phyloP scores from a whole-genome alignment of 2,329 filamentous ascomycete genomes.

The Monilinia aucupariae region DNA sequence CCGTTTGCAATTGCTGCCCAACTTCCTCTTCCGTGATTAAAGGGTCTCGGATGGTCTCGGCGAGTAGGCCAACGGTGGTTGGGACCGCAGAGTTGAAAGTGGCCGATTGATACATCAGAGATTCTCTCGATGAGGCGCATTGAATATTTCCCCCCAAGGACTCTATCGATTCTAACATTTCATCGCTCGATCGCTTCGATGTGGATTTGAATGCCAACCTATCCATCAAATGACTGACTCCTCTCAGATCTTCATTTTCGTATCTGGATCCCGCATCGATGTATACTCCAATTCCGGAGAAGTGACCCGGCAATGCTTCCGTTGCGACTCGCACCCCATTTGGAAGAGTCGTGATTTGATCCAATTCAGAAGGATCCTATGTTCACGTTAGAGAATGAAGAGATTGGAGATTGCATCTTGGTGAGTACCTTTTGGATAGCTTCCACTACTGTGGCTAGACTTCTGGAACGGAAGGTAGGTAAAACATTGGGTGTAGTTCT shows the following conservation, averaged over 20 bases:
- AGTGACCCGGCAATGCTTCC: slow-evolving; percentile 88
- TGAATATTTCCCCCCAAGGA: slow-evolving; percentile 91
- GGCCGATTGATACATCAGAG: slow-evolving; percentile 97
- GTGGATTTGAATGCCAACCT: slow-evolving; percentile 92
- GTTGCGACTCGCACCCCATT: slow-evolving; percentile 95
- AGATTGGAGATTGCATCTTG: not conserved
- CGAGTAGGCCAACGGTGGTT: slow-evolving; percentile 73
- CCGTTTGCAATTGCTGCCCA: slow-evolving; percentile 78
- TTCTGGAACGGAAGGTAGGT: slow-evolving; percentile 30
- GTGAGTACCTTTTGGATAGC: slow-evolving; percentile 34
- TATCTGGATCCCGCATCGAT: slow-evolving; percentile 92
- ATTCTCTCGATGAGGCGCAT: slow-evolving; percentile 90
- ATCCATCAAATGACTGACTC: slow-evolving; percentile 94
- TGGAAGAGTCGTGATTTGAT: slow-evolving; percentile 78
- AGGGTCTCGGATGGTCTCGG: slow-evolving; percentile 88
- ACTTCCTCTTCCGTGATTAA: slow-evolving; percentile 83
- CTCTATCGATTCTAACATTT: slow-evolving; percentile 84
- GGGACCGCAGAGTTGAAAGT: slow-evolving; percentile 94
- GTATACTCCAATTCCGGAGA: slow-evolving; percentile 92
- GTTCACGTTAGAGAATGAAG: slow-evolving; percentile 20
- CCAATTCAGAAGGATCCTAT: slow-evolving; percentile 79
- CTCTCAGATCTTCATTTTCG: slow-evolving; percentile 77
- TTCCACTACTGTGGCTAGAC: slow-evolving; percentile 33
- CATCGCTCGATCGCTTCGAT: slow-evolving; percentile 62
- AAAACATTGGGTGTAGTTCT: slow-evolving; percentile 21